Percentiles rank a stretch among this genome's conserved stretches.
Evolutionary conservation across 208 protist genomes (phyloP).

Genomic region (Trypanosoma platydactyli): DNA sequence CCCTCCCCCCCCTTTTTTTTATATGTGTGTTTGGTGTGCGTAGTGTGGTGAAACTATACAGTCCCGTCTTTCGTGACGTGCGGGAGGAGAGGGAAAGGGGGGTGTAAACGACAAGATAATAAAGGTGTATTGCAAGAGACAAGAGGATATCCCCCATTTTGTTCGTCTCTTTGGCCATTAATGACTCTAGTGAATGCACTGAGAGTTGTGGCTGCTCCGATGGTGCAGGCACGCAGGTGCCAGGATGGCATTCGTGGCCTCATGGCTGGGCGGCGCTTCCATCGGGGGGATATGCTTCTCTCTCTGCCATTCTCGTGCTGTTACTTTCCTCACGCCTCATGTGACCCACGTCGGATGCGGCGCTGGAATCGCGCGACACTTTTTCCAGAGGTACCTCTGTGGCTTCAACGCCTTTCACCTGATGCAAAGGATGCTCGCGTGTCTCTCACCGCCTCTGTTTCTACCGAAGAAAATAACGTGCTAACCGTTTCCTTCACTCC

Average conservation of each 20-base stretch:
- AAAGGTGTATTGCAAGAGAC: too few species aligned
- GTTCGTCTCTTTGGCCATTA: not conserved
- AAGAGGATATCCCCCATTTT: not conserved
- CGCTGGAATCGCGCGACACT: slow-evolving; percentile 62
- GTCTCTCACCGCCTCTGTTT: slow-evolving; percentile 41
- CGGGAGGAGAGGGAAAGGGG: too few species aligned
- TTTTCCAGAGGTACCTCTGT: slow-evolving; percentile 60
- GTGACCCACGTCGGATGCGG: slow-evolving; percentile 29
- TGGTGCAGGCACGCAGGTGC: slow-evolving; percentile 34
- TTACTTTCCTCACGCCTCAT: slow-evolving; percentile 48
- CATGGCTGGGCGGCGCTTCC: slow-evolving; percentile 31
- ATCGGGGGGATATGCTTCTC: slow-evolving; percentile 45
- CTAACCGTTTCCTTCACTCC: slow-evolving; percentile 60
- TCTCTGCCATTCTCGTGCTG: slow-evolving; percentile 59
- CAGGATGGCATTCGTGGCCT: slow-evolving; percentile 69
- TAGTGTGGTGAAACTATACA: too few species aligned
- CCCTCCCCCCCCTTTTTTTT: too few species aligned
- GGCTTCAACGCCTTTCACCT: slow-evolving; percentile 56
- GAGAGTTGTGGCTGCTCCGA: slow-evolving; percentile 27
- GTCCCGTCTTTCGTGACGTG: too few species aligned
- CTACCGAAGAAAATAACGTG: slow-evolving; percentile 31
- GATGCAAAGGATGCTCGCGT: slow-evolving; percentile 39
- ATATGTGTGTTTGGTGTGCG: too few species aligned
- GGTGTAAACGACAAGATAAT: too few species aligned
- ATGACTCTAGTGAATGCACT: slow-evolving; percentile 25